phyloP scores from a whole-genome alignment of 805 yeast species.

The Candida broadrunensis region DNA sequence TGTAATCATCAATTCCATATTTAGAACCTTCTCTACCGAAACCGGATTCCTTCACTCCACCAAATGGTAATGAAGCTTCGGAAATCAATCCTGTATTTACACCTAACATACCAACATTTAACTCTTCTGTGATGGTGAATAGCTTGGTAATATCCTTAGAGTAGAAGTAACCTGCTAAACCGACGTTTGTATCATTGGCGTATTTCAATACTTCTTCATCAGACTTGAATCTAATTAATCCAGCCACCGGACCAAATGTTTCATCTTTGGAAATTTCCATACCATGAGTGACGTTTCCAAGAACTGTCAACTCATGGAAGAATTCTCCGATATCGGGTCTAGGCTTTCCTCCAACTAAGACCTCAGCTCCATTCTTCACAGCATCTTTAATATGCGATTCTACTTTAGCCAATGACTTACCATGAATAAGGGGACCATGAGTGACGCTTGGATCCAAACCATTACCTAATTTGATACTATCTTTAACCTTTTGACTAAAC shows the following conservation, averaged over 20 bases:
- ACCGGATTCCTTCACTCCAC: conserved; percentile 67
- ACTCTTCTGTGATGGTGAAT: conserved; percentile 60
- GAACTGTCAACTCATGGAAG: conserved; percentile 67
- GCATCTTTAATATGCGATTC: conserved; percentile 65
- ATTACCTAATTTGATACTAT: conserved; percentile 53
- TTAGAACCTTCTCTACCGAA: conserved; percentile 69
- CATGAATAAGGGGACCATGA: conserved; percentile 75
- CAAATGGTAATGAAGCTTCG: conserved; percentile 56
- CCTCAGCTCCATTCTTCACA: conserved; percentile 57
- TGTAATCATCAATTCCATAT: conserved; percentile 61
- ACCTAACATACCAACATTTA: conserved; percentile 81
- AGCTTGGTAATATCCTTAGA: conserved; percentile 53
- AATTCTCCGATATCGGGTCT: conserved; percentile 56
- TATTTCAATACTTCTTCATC: conserved; percentile 59
- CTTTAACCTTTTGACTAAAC: conserved; percentile 34
- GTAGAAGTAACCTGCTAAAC: conserved; percentile 76
- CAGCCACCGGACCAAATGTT: conserved; percentile 80
- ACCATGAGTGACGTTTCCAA: conserved; percentile 54
- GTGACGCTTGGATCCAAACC: conserved; percentile 59
- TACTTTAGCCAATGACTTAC: conserved; percentile 60
- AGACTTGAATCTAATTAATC: conserved; percentile 60
- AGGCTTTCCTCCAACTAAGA: conserved; percentile 58
- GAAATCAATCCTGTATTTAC: conserved; percentile 73
- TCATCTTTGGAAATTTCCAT: conserved; percentile 67
- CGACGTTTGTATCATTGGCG: conserved; percentile 70